Evolutionary conservation across 2,329 filamentous ascomycete genomes (phyloP), one percentile per base, ranked within the genome.

Genomic region (Fusarium avenaceum): DNA sequence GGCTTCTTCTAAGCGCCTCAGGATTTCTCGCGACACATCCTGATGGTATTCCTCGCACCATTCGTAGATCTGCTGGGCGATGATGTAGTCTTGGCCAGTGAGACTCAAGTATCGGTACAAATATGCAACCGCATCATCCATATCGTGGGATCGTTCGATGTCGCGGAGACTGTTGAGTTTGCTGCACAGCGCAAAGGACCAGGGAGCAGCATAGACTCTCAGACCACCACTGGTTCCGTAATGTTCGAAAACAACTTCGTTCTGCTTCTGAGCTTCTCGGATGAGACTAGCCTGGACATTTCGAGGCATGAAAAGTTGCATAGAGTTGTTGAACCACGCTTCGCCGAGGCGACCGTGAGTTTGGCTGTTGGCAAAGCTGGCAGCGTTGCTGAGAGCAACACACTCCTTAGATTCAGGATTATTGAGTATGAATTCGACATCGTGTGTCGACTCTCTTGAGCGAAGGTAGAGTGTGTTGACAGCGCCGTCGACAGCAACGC

Each of bases 311-410:
- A 71, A 69, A 24, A 73, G 53, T 38, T 70, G 68, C 47, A 70
- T 73, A 0, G 71, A 71, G 49, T 62, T 72, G 55, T 66, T 71
- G 59, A 72, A 63, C 70, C 70, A 72, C 20, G 67, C 50, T 13
- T 63, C 47, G 10, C 70, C 70, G n/a, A 72, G 70, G 13, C 19
- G 43, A 7, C 53, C 69, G 2, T 63, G 49, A 2, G 65, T 33
- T n/a, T 61, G 42, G 11, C n/a, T 46, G 22, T 72, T 67, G 45
- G 70, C 70, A 22, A 63, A 70, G 28, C 35, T 65, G 22, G 69
- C 69, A 26, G 70, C 70, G 13, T 66, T 63, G 39, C 54, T 57
- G 39, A 72, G 35, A 14, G 57, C 24, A 22, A 35, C 35, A 11
- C 61, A 57, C 15, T 65, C 53, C 35, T 67, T 52, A 22, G 59